Percentiles rank a stretch among this genome's conserved stretches.
Evolutionary conservation across 2,329 filamentous ascomycete genomes (phyloP).

Genomic region (Thielaviopsis ethacetica): DNA sequence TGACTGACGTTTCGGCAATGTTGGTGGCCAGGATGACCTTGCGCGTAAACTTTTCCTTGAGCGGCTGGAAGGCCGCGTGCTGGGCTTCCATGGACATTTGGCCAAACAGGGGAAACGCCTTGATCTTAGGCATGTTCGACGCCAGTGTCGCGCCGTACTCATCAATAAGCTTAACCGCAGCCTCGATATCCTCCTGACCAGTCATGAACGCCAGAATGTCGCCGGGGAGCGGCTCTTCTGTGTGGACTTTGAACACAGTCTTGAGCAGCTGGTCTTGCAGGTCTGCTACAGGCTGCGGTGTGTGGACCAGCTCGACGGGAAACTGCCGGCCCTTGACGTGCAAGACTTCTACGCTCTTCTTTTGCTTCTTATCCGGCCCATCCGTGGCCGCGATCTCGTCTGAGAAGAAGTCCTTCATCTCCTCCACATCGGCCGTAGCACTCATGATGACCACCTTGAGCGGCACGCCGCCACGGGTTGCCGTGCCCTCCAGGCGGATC

Average conservation of each 20-base stretch:
- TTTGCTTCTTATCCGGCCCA: conserved; percentile 7
- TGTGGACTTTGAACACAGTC: conserved; percentile 71
- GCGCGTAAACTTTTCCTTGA: conserved; percentile 53
- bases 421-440: conserved; percentile 79
- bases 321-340: conserved; percentile 78
- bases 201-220: conserved; percentile 87
- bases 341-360: conserved; percentile 11
- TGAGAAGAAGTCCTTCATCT: conserved; percentile 53
- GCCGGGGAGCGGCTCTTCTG: conserved; percentile 77
- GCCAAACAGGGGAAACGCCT: conserved; percentile 70
- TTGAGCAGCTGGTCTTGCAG: conserved; percentile 70
- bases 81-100: conserved; percentile 77
- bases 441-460: conserved; percentile 94
- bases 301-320: conserved; percentile 64
- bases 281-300: conserved; percentile 58
- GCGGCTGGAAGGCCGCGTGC: conserved; percentile 67
- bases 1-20: conserved; percentile 97
- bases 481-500: conserved; percentile 45
- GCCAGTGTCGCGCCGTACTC: conserved; percentile 60
- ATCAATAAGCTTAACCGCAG: conserved; percentile 62
- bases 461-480: conserved; percentile 52
- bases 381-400: not conserved
- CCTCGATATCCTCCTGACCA: conserved; percentile 84
- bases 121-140: conserved; percentile 55
- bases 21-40: conserved; percentile 91